Evolutionary conservation across 805 yeast species (phyloP).

Genomic region (Candida dendrica): DNA sequence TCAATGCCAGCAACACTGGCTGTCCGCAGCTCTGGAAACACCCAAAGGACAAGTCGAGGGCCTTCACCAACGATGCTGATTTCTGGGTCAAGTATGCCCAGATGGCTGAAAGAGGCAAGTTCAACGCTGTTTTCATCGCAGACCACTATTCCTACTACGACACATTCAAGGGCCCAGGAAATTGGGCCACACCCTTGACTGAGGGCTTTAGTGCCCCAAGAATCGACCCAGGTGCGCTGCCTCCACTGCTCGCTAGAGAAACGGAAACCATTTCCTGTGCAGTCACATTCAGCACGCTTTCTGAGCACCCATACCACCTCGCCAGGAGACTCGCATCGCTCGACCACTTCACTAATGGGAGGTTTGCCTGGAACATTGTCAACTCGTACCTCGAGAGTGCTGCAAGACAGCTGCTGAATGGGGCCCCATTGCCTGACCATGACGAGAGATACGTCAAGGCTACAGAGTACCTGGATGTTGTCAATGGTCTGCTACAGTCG

Average conservation of each 20-base stretch:
- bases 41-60: conserved; percentile 25
- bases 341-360: conserved; percentile 33
- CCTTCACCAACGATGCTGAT: conserved; percentile 20
- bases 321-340: conserved; percentile 32
- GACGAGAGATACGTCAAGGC: conserved; percentile 31
- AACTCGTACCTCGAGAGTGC: conserved; percentile 31
- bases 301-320: conserved; percentile 33
- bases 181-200: conserved; percentile 23
- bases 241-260: conserved; percentile 31
- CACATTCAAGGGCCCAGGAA: conserved; percentile 29
- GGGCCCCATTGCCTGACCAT: conserved; percentile 27
- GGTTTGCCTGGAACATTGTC: conserved; percentile 38
- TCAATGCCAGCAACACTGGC: conserved; percentile 26
- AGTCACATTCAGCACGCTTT: conserved; percentile 30
- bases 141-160: conserved; percentile 32
- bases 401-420: conserved; percentile 27
- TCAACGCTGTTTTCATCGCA: conserved; percentile 29
- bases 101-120: conserved; percentile 27
- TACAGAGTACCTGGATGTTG: conserved; percentile 30
- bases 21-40: conserved; percentile 31
- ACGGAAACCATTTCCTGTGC: conserved; percentile 30
- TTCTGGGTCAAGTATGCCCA: conserved; percentile 31
- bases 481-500: conserved; percentile 27
- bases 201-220: conserved; percentile 25
- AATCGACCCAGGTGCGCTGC: conserved; percentile 29